Percentiles rank a stretch among this genome's conserved stretches.
These are phyloP conservation scores for Petunia hybrid DNA, from an alignment of 305 asterid genomes.

Conservation along the genomic window DNA sequence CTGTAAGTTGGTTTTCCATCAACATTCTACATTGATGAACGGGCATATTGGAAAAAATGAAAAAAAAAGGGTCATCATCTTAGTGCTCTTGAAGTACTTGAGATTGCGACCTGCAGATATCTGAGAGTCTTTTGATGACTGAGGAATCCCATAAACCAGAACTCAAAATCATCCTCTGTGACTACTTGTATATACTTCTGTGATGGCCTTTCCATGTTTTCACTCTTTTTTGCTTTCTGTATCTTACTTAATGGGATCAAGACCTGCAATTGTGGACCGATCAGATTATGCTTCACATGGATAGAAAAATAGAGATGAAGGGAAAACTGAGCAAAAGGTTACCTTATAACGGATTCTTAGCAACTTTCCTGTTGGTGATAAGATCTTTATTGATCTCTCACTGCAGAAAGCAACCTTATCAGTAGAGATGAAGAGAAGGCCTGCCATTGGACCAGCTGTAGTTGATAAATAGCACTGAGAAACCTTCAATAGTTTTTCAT, in stretches of 20 bases:
- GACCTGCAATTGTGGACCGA: constrained; percentile 19
- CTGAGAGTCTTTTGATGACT: constrained; percentile 24
- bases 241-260: background rate
- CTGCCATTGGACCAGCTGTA: constrained; percentile 69
- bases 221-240: constrained; percentile 24
- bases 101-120: constrained; percentile 24
- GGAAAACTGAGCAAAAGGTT: background rate
- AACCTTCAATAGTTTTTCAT: constrained; percentile 59
- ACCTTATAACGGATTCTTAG: constrained; percentile 65
- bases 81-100: constrained; percentile 1
- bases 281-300: constrained; percentile 6
- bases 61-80: background rate
- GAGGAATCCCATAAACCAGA: constrained; percentile 37
- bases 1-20: background rate
- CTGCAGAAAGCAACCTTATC: constrained; percentile 67
- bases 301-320: background rate
- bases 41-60: background rate
- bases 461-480: constrained; percentile 68
- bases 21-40: background rate
- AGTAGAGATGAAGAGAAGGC: constrained; percentile 59
- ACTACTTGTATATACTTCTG: constrained; percentile 33
- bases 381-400: constrained; percentile 44
- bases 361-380: constrained; percentile 51
- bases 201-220: constrained; percentile 34
- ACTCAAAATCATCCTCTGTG: constrained; percentile 29